Evolutionary conservation across 768 basidiomycete species (phyloP), one percentile per base, ranked within the genome.

Genomic region (Tricholoma bakamatsutake): DNA sequence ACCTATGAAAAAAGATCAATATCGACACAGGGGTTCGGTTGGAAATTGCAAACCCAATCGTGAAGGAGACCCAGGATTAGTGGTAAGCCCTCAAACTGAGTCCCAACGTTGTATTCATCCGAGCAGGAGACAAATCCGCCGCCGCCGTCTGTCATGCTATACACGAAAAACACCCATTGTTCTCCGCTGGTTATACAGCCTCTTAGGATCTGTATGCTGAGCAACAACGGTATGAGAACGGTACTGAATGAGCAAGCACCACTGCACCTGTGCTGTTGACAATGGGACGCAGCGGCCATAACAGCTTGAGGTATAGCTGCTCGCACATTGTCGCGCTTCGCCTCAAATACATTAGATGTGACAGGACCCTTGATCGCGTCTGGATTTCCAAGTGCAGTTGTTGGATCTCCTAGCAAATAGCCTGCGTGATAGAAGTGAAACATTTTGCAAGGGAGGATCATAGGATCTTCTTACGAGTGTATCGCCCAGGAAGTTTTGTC

Each of bases 261-360:
- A 15, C 15, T 13, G 46, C 46, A 49, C 58, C 33, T 47, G 39
- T 48, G 58, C 24, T 59, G 58, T 31, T 31, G 46, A 49, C 58
- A 57, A 57, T 61, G 50, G 33, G 60, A 53, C 35, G 60, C 60
- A 9, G 51, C 56, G 24, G 61, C 60, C 49, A 60, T 39, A 30
- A 54, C 47, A 35, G 60, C 61, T 42, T 61, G 57, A 15, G 57
- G 54, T 37, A 62, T 18, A 31, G 50, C 57, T 17, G 53, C 53
- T 48, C 50, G 37, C 11, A 61, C 39, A 21, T 61, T 60, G 49
- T 62, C 60, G 47, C 54, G 53, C 50, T 60, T 58, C 18, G 61
- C 61, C 47, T 62, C 60, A 52, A 62, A 61, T 21, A 62, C 50
- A 43, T 46, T 60, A 12, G 61, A 58, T 37, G 50, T 61, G 6